phyloP scores from a whole-genome alignment of 345 rosid species.

The Carallia pectinifolia region DNA sequence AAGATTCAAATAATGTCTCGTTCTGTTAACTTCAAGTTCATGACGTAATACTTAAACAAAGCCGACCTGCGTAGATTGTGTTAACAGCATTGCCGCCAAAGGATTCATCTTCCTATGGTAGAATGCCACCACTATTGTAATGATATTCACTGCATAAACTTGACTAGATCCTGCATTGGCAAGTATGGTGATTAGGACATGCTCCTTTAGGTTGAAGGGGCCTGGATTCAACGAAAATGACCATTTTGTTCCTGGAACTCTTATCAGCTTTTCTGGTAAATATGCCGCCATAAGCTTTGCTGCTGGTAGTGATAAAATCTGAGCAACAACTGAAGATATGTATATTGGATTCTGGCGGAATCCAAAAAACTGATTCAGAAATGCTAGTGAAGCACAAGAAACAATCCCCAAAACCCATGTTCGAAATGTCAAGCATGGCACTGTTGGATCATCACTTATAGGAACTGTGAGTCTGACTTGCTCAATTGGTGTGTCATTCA shows the following conservation, averaged over 20 bases:
- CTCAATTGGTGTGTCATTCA: constrained; percentile 46
- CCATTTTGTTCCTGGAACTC: constrained; percentile 39
- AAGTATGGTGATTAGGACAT: constrained; percentile 52
- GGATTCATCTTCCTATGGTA: constrained; percentile 29
- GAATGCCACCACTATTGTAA: constrained; percentile 44
- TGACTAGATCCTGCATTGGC: constrained; percentile 42
- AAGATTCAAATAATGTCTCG: not conserved
- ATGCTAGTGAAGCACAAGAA: constrained; percentile 36
- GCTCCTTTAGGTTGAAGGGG: constrained; percentile 59
- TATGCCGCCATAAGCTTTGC: constrained; percentile 43
- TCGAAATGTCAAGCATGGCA: constrained; percentile 49
- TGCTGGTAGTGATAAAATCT: constrained; percentile 38
- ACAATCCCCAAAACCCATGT: constrained; percentile 44
- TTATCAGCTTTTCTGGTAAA: constrained; percentile 27
- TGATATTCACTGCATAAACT: constrained; percentile 39
- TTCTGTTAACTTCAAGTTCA: not conserved
- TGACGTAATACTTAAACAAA: not conserved
- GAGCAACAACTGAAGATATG: constrained; percentile 42
- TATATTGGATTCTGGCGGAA: constrained; percentile 39
- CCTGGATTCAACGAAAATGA: constrained; percentile 53
- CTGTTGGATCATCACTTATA: constrained; percentile 40
- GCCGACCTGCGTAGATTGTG: constrained; percentile 46
- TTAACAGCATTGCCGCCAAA: constrained; percentile 33
- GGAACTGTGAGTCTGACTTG: constrained; percentile 48
- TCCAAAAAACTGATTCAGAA: constrained; percentile 46